Evolutionary conservation across 805 yeast species (phyloP).

Genomic region (Ogataea nitratoaversa): DNA sequence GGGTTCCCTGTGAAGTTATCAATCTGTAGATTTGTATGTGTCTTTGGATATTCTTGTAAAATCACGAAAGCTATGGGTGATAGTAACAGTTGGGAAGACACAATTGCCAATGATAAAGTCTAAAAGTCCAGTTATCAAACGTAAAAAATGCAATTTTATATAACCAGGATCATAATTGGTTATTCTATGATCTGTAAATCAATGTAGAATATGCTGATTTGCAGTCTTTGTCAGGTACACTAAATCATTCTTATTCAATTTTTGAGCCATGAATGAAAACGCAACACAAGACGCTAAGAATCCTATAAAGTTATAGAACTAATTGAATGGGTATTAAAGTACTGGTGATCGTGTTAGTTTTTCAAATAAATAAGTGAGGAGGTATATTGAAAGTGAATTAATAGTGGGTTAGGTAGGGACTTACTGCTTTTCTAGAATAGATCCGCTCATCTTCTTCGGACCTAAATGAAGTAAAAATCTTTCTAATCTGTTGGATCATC

Average conservation of each 20-base stretch:
- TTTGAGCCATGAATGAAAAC: slow-evolving; percentile 77
- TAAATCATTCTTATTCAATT: slow-evolving; percentile 20
- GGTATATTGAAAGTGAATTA: no score
- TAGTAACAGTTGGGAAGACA: no score
- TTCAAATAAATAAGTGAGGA: no score
- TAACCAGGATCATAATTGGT: not conserved
- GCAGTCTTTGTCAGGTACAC: slow-evolving; percentile 5
- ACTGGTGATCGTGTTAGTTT: slow-evolving; percentile 1
- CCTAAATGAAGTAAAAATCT: slow-evolving; percentile 77
- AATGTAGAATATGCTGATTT: not conserved
- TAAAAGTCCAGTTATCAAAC: not conserved
- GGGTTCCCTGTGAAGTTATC: no score
- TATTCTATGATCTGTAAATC: not conserved
- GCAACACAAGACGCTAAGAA: slow-evolving; percentile 76
- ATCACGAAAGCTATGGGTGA: no score
- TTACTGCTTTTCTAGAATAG: slow-evolving; percentile 67
- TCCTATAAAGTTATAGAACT: slow-evolving; percentile 72
- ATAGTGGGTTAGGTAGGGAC: no score
- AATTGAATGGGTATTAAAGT: not conserved
- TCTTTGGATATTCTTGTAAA: no score
- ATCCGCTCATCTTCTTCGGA: slow-evolving; percentile 81
- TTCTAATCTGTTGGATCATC: slow-evolving; percentile 71
- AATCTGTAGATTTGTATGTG: no score
- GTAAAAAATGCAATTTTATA: not conserved
- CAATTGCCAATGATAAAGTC: no score